These are phyloP conservation scores for Diaporthe ampelina DNA, from an alignment of 2,329 filamentous ascomycete species.

Conservation along the genomic window DNA sequence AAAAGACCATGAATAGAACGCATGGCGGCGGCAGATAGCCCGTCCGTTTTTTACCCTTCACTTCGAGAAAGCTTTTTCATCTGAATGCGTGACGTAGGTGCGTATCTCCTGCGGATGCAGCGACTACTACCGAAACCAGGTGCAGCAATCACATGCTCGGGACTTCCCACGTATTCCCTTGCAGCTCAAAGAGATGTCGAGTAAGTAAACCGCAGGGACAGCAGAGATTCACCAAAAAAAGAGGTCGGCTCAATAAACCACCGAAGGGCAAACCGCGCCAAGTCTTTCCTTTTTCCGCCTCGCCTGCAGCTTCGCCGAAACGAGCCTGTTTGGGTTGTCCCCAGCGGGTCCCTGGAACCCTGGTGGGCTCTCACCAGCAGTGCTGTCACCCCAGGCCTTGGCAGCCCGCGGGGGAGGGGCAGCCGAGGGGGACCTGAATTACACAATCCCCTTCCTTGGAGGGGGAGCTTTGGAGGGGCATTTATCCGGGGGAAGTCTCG, in stretches of 20 bases:
- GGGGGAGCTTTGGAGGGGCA: slow-evolving; percentile 27
- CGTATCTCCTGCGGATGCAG: neutral
- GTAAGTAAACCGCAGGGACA: no score
- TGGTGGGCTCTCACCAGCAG: slow-evolving; percentile 9
- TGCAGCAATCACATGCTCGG: slow-evolving; percentile 19
- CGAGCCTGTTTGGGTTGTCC: slow-evolving; percentile 12
- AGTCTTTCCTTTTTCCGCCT: slow-evolving; percentile 27
- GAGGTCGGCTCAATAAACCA: slow-evolving; percentile 26
- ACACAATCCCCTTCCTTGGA: slow-evolving; percentile 12
- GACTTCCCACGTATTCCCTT: neutral
- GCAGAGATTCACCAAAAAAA: neutral
- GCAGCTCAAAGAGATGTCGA: neutral
- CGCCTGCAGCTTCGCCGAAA: slow-evolving; percentile 32
- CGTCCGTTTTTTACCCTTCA: slow-evolving; percentile 15
- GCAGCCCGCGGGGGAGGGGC: slow-evolving; percentile 35
- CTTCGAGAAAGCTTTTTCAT: neutral
- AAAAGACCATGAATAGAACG: slow-evolving; percentile 41
- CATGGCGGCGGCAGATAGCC: slow-evolving; percentile 38
- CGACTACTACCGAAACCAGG: neutral
- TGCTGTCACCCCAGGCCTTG: slow-evolving; percentile 24
- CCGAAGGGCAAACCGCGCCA: slow-evolving; percentile 4
- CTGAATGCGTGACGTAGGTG: slow-evolving; percentile 11
- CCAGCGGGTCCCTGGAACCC: slow-evolving; percentile 13
- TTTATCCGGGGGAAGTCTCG: slow-evolving; percentile 23
- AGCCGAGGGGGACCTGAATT: slow-evolving; percentile 13